Conservation (phyloP, 495 filamentous ascomycete genomes). For the Aspergillus nidulans region DNA sequence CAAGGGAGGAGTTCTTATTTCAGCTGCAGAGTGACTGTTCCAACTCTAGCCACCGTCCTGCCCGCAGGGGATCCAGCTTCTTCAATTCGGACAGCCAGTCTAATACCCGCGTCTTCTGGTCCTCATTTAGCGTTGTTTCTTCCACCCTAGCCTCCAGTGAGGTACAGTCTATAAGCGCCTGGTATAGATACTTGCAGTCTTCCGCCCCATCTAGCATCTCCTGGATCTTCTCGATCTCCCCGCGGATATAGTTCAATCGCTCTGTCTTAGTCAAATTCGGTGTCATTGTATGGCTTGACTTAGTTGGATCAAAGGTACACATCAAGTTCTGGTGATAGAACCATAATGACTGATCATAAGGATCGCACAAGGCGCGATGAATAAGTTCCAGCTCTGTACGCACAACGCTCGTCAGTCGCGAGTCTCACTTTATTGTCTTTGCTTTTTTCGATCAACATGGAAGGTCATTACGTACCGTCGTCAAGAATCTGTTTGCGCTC, state of each 20-base stretch:
- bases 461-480: slow-evolving; percentile 47
- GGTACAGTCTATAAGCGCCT: slow-evolving; percentile 63
- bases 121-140: slow-evolving; percentile 29
- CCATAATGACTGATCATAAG: slow-evolving; percentile 91
- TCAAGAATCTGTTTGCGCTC: slow-evolving; percentile 67
- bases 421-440: slow-evolving; percentile 4
- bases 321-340: slow-evolving; percentile 90
- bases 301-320: slow-evolving; percentile 52
- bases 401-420: neutral
- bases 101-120: slow-evolving; percentile 44
- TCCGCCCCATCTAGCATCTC: slow-evolving; percentile 73
- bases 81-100: slow-evolving; percentile 62
- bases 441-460: neutral
- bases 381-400: slow-evolving; percentile 66
- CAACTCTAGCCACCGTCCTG: slow-evolving; percentile 63
- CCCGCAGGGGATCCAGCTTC: slow-evolving; percentile 64
- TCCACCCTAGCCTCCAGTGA: slow-evolving; percentile 33
- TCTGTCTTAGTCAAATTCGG: slow-evolving; percentile 58
- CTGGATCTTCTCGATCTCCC: slow-evolving; percentile 63
- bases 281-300: slow-evolving; percentile 51
- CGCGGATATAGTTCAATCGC: slow-evolving; percentile 58
- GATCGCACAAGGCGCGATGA: slow-evolving; percentile 74
- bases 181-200: slow-evolving; percentile 76
- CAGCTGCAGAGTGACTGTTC: slow-evolving; percentile 33
- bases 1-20: slow-evolving; percentile 4